Evolutionary conservation across 768 basidiomycete species (phyloP).

Genomic region (Peribolospora kevripleyi): DNA sequence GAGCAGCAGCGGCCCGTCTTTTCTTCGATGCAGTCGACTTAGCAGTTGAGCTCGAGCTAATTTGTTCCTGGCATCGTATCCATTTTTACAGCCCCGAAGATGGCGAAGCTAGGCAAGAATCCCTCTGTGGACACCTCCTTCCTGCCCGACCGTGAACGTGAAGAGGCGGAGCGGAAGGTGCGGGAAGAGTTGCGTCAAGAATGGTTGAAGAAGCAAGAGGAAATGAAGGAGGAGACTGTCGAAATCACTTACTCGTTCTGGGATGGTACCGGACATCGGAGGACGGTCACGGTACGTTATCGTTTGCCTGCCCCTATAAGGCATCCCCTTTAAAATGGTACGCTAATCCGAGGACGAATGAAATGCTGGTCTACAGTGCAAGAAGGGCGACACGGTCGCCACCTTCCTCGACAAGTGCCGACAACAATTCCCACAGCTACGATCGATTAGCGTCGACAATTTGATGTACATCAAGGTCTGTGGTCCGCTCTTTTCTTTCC

Average conservation of each 20-base stretch:
- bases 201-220: conserved; percentile 53
- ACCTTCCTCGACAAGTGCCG: conserved; percentile 79
- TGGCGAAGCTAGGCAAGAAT: conserved; percentile 70
- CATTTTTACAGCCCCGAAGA: conserved; percentile 25
- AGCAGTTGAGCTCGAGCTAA: not conserved
- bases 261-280: conserved; percentile 94
- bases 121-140: conserved; percentile 94
- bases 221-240: conserved; percentile 26
- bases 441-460: conserved; percentile 77
- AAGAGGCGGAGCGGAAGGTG: conserved; percentile 69
- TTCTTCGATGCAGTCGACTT: not conserved
- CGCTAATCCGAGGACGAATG: not conserved
- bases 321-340: not conserved
- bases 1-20: not conserved
- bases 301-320: not conserved
- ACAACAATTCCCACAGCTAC: conserved; percentile 71
- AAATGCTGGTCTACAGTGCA: conserved; percentile 37
- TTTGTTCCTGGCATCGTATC: not conserved
- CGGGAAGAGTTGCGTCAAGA: conserved; percentile 69
- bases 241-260: conserved; percentile 72
- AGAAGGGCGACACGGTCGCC: conserved; percentile 79
- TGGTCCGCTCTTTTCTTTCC: conserved; percentile 8
- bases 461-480: conserved; percentile 77
- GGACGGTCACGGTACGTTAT: conserved; percentile 52
- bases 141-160: conserved; percentile 88